Base-by-base conservation (phyloP, 306 rosid genomes). In the Fragaria ananassa region DNA sequence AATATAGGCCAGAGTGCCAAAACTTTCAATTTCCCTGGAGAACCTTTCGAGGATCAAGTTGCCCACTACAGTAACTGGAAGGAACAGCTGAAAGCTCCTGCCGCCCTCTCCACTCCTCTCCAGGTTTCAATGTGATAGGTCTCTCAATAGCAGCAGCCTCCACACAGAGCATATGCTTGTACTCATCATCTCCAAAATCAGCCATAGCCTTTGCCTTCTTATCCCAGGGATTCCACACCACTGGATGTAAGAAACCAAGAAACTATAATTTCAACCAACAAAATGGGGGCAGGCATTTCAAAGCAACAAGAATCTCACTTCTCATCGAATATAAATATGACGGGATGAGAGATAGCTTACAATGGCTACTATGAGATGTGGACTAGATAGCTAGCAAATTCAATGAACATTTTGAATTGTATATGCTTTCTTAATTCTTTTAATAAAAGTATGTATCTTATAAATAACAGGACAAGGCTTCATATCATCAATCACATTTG, bases 201-300 rank as follows among this genome's bases (percentile, higher is more conserved):
- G 89, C 76, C 88, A 96, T 86, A 76, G 96, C 86, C 84, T 96
- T 96, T 71, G 97, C 97, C 87, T 91, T 96, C 93, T 96, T 96
- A 85, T 96, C 99, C 99, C 99, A 96, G 56, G 99, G 97, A 84
- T 96, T 96, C 99, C 99, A 96, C 57, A 96, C 99, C 82, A 93
- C 99, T 96, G 87, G 69, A 84, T 47, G 41, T 73, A 84, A 39
- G 74, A 69, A 53, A 54, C 19, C 19, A 21, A 35, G 8, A 21
- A 15, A 77, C 31, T 29, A 29, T 47, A 41, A 54, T 67, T 23
- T 53, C 34, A 25, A 49, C 69, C 39, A 56, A 44, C 72, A 72
- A 41, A 9, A 14, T 0, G 37, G 34, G 66, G 25, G 42, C 74
- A 71, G 56, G n/a, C 46, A 71, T 68, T 72, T 60, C 53, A 53